phyloP scores from a whole-genome alignment of 306 rosid species.

The Dalbergia oliveri region DNA sequence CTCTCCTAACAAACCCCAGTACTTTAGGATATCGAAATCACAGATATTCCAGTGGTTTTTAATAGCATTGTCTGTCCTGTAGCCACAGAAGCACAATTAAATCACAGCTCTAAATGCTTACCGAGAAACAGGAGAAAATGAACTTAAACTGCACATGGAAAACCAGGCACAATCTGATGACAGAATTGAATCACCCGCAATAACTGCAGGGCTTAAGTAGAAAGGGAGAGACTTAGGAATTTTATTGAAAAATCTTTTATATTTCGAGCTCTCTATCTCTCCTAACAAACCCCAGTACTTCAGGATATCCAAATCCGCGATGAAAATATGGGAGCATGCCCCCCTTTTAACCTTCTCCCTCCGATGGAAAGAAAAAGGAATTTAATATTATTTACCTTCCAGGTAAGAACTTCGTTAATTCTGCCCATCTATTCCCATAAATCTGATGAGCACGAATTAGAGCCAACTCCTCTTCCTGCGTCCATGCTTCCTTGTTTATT shows the following conservation, averaged over 20 bases:
- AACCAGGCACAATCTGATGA: slow-evolving; percentile 18
- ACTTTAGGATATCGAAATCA: slow-evolving; percentile 24
- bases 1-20: neutral
- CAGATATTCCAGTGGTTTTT: slow-evolving; percentile 99
- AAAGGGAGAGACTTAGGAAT: neutral
- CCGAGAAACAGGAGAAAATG: slow-evolving; percentile 24
- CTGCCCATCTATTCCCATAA: slow-evolving; percentile 98
- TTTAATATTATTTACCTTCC: slow-evolving; percentile 73
- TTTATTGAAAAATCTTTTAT: neutral
- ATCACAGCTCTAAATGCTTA: slow-evolving; percentile 22
- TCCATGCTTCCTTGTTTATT: slow-evolving; percentile 99
- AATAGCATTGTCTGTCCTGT: slow-evolving; percentile 99
- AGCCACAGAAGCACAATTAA: slow-evolving; percentile 50
- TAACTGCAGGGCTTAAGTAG: slow-evolving; percentile 5
- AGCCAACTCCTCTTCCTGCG: slow-evolving; percentile 95
- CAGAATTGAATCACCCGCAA: slow-evolving; percentile 13
- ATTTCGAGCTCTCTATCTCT: neutral
- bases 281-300: neutral
- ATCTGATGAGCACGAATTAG: slow-evolving; percentile 92
- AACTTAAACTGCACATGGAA: slow-evolving; percentile 26
- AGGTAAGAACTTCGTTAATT: slow-evolving; percentile 87
- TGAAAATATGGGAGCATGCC: slow-evolving; percentile 25
- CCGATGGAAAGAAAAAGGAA: neutral
- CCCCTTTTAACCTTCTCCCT: slow-evolving; percentile 23
- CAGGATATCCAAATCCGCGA: neutral